phyloP scores from a whole-genome alignment of 768 basidiomycete species.

The Megacollybia marginata region DNA sequence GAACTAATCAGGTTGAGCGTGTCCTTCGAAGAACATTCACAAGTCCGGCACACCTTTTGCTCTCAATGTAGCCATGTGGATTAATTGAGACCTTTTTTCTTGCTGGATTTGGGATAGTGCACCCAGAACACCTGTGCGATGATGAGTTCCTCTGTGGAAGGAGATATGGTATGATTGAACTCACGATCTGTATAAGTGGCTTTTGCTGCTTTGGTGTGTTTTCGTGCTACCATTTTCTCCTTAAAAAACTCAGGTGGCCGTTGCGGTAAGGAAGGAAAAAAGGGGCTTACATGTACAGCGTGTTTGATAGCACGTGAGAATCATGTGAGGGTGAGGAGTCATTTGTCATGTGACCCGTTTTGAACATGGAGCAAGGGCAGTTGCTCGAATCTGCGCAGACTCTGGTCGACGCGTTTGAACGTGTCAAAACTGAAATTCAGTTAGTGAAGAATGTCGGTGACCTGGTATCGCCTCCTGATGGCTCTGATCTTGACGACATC shows the following conservation, averaged over 20 bases:
- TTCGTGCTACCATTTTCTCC: too few relatives aligned
- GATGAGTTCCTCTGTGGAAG: too few relatives aligned
- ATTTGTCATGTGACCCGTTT: neutral
- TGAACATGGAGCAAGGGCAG: conserved; percentile 11
- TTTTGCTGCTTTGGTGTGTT: too few relatives aligned
- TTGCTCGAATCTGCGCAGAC: conserved; percentile 22
- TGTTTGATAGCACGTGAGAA: too few relatives aligned
- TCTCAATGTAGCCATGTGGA: neutral
- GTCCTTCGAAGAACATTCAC: neutral
- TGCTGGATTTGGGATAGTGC: neutral
- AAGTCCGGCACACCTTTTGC: neutral
- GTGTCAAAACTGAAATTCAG: conserved; percentile 23
- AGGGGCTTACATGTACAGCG: too few relatives aligned
- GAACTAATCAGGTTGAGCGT: neutral
- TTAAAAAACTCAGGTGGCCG: too few relatives aligned
- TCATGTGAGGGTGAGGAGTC: too few relatives aligned
- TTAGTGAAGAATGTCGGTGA: conserved; percentile 28
- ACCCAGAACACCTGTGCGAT: neutral
- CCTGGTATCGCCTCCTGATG: conserved; percentile 31
- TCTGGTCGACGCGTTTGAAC: conserved; percentile 25
- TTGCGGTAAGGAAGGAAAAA: too few relatives aligned
- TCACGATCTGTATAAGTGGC: too few relatives aligned
- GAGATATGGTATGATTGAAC: too few relatives aligned
- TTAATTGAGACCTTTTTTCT: neutral
- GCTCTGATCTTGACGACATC: conserved; percentile 26